Base-by-base conservation (phyloP, 2,329 filamentous ascomycete genomes). In the Colletotrichum lini region DNA sequence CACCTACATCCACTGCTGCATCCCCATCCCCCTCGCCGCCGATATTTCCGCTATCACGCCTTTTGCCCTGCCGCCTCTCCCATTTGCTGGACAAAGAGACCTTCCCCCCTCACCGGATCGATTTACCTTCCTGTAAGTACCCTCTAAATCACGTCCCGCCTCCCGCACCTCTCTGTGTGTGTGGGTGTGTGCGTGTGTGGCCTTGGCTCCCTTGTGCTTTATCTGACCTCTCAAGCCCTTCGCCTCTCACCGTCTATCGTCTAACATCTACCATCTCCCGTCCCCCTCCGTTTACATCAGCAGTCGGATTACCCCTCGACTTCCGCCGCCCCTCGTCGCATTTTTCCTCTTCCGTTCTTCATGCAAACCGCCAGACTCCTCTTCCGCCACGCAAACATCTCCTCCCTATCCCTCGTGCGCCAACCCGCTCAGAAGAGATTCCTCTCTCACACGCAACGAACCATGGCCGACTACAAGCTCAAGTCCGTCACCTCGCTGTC, bases 401-500 rank as follows among this genome's bases (percentile, higher is more conserved):
- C 53, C 12, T 30, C n/a, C 3, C 21, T 70, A 21, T 38, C 54
- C 21, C 35, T 38, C 9, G 35, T 38, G 8, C 63, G 35, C 15
- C 64, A 70, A 53, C 35, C 65, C 50, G 44, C 49, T 1, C 60
- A 49, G 23, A 52, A 53, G 13, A 67, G 72, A 50, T 21, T 42
- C 6, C 78, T 80, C 65, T 77, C 78, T 16, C 76, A 78, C 4
- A 75, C 77, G 59, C 44, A 67, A 7, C 76, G 72, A 77, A 79
- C 79, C 75, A 90, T 90, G 88, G 83, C 86, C 45, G 87, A 91
- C 77, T 92, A 88, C 80, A 91, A 90, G 79, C 89, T 98, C 78
- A 97, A 96, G 81, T 93, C 89, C 78, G 83, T 98, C 72, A 87
- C 88, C 57, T 92, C 92, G 76, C 86, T 98, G 67, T 88, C 92